Conservation (phyloP, 345 rosid species). For the Cardamine occulta region DNA sequence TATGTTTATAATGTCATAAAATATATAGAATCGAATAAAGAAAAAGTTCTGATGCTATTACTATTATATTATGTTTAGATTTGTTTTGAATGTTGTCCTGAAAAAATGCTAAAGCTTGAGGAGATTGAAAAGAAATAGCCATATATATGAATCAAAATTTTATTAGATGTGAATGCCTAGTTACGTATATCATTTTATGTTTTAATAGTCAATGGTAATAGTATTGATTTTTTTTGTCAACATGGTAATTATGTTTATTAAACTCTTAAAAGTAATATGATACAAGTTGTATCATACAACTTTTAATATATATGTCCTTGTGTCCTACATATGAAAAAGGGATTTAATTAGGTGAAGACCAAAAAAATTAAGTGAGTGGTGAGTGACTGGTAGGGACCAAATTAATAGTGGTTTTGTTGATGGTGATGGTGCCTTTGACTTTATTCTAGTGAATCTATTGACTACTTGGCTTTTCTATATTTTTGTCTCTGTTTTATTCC, state of each 20-base stretch:
- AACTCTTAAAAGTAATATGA: not conserved
- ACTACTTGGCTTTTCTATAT: conserved; percentile 27
- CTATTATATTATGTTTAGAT: not conserved
- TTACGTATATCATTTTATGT: conserved; percentile 7
- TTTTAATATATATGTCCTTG: not conserved
- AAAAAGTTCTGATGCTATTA: not conserved
- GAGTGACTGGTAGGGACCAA: conserved; percentile 38
- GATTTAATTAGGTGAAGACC: conserved; percentile 17
- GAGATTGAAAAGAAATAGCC: conserved; percentile 6
- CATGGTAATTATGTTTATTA: conserved; percentile 2
- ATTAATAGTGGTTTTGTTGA: conserved; percentile 40
- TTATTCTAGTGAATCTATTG: conserved; percentile 41
- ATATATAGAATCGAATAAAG: not conserved
- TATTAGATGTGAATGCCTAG: not conserved
- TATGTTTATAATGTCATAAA: not conserved
- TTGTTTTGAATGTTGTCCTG: too few relatives aligned
- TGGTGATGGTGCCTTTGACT: conserved; percentile 48
- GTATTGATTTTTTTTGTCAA: not conserved
- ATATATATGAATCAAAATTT: conserved; percentile 7
- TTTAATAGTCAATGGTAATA: not conserved
- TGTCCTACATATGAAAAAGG: conserved; percentile 11
- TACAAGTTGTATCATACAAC: not conserved
- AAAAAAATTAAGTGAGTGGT: conserved; percentile 33
- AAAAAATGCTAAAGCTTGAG: not conserved
- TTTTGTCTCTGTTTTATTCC: conserved; percentile 27